Evolutionary conservation across 441 rosid genomes (phyloP).

Genomic region (Monsonia emarginata): DNA sequence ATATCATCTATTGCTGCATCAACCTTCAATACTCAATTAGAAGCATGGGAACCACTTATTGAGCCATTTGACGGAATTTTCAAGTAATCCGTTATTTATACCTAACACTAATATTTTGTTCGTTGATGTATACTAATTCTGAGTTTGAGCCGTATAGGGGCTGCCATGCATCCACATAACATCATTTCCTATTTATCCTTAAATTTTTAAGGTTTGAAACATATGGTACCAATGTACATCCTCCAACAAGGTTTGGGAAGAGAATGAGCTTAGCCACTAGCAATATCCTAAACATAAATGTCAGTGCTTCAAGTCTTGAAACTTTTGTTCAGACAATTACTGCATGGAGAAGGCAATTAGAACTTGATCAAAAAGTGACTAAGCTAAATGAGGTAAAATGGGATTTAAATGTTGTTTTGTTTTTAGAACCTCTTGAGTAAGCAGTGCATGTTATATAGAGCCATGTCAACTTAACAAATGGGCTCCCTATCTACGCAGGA

Average conservation of each 20-base stretch:
- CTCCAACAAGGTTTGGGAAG: conserved; percentile 62
- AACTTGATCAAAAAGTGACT: conserved; percentile 78
- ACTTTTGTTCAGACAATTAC: conserved; percentile 62
- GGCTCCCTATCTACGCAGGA: conserved; percentile 41
- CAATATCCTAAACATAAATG: conserved; percentile 70
- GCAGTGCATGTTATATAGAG: not conserved
- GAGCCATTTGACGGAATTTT: conserved; percentile 99
- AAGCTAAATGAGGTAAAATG: conserved; percentile 55
- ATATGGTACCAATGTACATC: conserved; percentile 49
- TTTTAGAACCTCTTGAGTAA: not conserved
- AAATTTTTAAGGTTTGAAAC: conserved; percentile 68
- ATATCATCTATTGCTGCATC: conserved; percentile 94
- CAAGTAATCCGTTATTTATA: conserved; percentile 45
- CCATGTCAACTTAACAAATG: not conserved
- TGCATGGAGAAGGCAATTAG: conserved; percentile 88
- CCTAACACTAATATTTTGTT: conserved; percentile 8
- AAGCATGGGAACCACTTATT: conserved; percentile 98
- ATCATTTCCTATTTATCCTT: conserved; percentile 13
- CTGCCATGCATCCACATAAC: conserved; percentile 3
- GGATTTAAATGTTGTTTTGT: conserved; percentile 12
- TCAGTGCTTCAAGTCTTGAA: conserved; percentile 84
- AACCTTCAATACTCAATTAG: conserved; percentile 81
- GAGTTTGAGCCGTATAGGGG: not conserved
- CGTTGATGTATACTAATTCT: not conserved
- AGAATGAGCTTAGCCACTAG: conserved; percentile 77